A percentile compares a stretch with the other conserved stretches of the same genome.
These are phyloP conservation scores for Helotiales sp. DNA, from an alignment of 2,329 filamentous ascomycete species.

Conservation along the genomic window DNA sequence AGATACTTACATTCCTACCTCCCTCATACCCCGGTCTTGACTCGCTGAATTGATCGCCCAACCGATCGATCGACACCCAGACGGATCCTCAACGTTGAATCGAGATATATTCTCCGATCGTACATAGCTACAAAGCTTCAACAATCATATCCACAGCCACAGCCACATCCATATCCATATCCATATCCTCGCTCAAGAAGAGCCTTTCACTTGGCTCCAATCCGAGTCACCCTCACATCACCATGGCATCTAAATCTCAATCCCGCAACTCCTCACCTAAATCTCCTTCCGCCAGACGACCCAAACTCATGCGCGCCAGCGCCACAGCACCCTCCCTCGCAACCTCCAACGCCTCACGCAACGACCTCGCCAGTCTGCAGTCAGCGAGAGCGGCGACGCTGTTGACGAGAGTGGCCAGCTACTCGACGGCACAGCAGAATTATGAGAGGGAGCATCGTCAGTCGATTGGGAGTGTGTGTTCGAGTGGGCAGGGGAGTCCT, in stretches of 20 bases:
- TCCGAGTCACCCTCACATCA: not conserved
- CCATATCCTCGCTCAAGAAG: not conserved
- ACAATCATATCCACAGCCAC: too few relatives aligned
- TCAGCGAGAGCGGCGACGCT: constrained; percentile 59
- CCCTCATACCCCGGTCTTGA: not conserved
- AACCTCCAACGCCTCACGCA: constrained; percentile 57
- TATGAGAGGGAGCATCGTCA: constrained; percentile 22
- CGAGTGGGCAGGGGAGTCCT: constrained; percentile 31
- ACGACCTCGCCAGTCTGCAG: constrained; percentile 55
- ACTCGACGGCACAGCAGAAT: constrained; percentile 49
- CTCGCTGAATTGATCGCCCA: constrained; percentile 9
- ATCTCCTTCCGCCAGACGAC: constrained; percentile 49
- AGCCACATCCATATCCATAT: not conserved
- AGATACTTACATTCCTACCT: too few relatives aligned
- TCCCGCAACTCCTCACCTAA: constrained; percentile 48
- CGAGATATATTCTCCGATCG: not conserved
- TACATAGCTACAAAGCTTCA: not conserved
- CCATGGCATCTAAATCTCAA: constrained; percentile 47
- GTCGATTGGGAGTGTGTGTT: constrained; percentile 33
- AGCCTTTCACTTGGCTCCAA: not conserved
- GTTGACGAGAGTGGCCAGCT: constrained; percentile 58
- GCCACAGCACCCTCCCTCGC: constrained; percentile 64
- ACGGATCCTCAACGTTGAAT: not conserved
- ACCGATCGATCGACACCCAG: not conserved
- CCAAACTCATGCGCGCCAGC: constrained; percentile 58